Evolutionary conservation across 768 basidiomycete species (phyloP).

Genomic region (Trametes elegans): DNA sequence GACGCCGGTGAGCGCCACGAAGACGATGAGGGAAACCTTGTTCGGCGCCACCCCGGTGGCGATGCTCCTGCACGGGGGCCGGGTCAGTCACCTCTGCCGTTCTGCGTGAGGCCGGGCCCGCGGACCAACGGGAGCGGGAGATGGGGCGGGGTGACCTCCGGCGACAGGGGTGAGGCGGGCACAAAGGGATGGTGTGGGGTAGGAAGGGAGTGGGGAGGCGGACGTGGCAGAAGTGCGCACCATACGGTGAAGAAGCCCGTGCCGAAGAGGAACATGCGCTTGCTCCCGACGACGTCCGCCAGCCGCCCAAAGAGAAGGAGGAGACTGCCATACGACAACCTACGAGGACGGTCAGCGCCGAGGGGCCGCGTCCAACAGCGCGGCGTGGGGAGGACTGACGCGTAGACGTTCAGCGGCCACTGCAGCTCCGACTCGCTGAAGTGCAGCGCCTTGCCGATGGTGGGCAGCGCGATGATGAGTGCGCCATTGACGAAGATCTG

Average conservation of each 20-base stretch:
- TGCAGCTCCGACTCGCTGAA: conserved; percentile 25
- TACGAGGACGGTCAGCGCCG: not conserved
- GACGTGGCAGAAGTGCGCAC: conserved; percentile 14
- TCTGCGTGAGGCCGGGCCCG: not conserved
- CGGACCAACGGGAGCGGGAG: too few species aligned
- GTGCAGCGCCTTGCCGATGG: conserved; percentile 24
- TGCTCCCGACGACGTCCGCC: conserved; percentile 23
- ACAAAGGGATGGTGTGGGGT: not conserved
- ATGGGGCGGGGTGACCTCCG: too few species aligned
- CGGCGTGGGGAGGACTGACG: conserved; percentile 13
- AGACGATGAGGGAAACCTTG: conserved; percentile 30
- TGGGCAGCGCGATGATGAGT: conserved; percentile 23
- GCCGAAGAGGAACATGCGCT: conserved; percentile 31
- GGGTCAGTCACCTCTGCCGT: not conserved
- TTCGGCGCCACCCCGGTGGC: conserved; percentile 31
- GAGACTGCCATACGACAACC: conserved; percentile 24
- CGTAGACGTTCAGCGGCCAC: conserved; percentile 25
- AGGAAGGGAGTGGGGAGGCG: not conserved
- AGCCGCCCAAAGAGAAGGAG: conserved; percentile 20
- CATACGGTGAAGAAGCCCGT: conserved; percentile 34
- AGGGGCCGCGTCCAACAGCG: not conserved
- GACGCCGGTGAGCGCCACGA: conserved; percentile 32
- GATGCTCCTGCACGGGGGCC: conserved; percentile 27
- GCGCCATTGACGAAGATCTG: conserved; percentile 26
- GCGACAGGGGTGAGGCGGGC: not conserved